Base-by-base conservation (phyloP, 192 early-diverging fungal genomes). In the Oehlia diaphana region DNA sequence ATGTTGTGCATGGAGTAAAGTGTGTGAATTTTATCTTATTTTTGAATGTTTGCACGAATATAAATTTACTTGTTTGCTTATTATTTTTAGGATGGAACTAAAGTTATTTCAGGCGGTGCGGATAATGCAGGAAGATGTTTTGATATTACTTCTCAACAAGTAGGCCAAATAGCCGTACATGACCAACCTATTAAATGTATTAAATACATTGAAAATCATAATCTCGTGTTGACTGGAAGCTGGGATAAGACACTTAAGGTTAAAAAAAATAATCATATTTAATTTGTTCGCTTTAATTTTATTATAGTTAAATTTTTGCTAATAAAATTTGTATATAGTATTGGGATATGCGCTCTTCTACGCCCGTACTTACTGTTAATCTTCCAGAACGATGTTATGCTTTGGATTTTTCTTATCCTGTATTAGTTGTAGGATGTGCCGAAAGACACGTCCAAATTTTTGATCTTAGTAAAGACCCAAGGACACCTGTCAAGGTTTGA, bases 341-440 rank as follows among this genome's bases (percentile, higher is more conserved):
- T 83, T 99, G 97, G 97, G 97, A 99, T 84, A 82, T 93, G 67
- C 90, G 97, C 53, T 87, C 90, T 72, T 92, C 89, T 75, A 84
- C 84, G 58, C 96, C 97, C 1, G 90, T 94, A 26, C 90, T 88
- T 12, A 91, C 88, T 26, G 88, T 96, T 14, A 82, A 81, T 8
- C 87, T 98, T 21, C 94, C 95, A 2, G 97, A 99, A 78, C 92
- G 97, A 62, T 91, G 89, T 69, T 99, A 98, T 81, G 85, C 93
- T 1, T 94, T 99, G 94, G 97, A 99, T 87, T 86, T 92, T 53
- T 82, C 82, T 6, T 90, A 90, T 44, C 91, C 92, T 23, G 81
- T 98, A 69, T 75, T 99, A 82, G 97, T 98, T 16, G 94, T 94
- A n/a, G 97, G 91, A 35, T 95, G 95, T 9, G 96, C 97, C 1